A percentile compares a stretch with the other conserved stretches of the same genome.
Conservation (phyloP, 495 filamentous ascomycete species). For the Talaromyces nanjingensis region DNA sequence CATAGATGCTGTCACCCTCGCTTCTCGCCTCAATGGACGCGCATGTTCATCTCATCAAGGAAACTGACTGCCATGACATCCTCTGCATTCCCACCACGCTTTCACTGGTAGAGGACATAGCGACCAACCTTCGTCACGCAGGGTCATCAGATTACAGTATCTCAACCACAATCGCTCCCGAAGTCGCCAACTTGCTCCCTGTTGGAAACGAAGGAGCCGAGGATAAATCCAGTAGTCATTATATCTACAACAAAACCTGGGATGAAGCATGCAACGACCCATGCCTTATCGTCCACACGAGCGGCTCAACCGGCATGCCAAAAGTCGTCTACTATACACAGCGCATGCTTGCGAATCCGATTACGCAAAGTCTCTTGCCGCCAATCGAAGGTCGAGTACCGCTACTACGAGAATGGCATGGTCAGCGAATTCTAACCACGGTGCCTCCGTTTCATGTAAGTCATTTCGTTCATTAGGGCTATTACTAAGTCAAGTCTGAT, state of each 20-base stretch:
- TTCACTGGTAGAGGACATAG: not conserved
- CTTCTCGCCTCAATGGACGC: slow-evolving; percentile 23
- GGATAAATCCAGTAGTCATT: slow-evolving; percentile 2
- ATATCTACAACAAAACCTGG: slow-evolving; percentile 16
- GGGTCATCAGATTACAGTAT: not conserved
- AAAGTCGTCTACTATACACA: slow-evolving; percentile 25
- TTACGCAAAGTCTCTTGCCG: not conserved
- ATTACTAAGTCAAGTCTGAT: not conserved
- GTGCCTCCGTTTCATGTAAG: slow-evolving; percentile 11
- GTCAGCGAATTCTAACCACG: not conserved
- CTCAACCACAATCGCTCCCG: slow-evolving; percentile 1
- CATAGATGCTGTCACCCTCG: slow-evolving; percentile 15
- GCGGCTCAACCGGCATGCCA: slow-evolving; percentile 30
- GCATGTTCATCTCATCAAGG: slow-evolving; percentile 21
- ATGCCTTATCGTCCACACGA: slow-evolving; percentile 25
- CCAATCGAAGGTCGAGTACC: not conserved
- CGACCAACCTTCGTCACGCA: not conserved
- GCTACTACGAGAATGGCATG: not conserved
- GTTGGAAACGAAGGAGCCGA: slow-evolving; percentile 10
- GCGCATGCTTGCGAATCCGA: not conserved
- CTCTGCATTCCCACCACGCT: not conserved
- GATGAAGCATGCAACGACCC: slow-evolving; percentile 15
- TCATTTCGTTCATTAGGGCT: not conserved
- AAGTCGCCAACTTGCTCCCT: slow-evolving; percentile 1
- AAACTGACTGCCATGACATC: slow-evolving; percentile 17